Evolutionary conservation across 306 rosid species (phyloP), one percentile per base, ranked within the genome.

Genomic region (Vigna mungo): DNA sequence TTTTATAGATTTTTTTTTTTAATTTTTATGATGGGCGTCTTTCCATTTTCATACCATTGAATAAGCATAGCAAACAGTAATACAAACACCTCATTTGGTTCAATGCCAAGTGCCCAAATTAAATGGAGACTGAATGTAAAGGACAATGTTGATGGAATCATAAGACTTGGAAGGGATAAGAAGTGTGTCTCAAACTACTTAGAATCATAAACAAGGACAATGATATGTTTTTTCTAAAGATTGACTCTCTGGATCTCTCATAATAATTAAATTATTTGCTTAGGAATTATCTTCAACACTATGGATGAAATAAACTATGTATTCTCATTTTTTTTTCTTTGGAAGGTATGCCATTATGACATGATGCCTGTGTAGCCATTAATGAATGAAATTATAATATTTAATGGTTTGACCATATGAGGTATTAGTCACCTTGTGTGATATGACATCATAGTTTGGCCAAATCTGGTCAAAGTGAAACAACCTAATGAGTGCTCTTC

Each of bases 391-490:
- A 30, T 80, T 53, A 39, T 75, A 60, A 36, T 53, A 75, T 75
- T 75, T 71, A 56, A 47, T 73, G 72, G 49, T 63, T 71, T 76
- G 27, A 55, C 63, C 34, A 20, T 58, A 27, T 47, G 62, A 75
- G 71, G 49, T 72, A 59, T 60, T 32, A 21, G 15, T 8, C 7
- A 7, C 20, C 49, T 61, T 68, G 65, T 64, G 36, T 44, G 58
- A 36, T 23, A 21, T 21, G 53, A 52, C 59, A 72, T 72, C 12
- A 53, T 43, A 54, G 55, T 63, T 72, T 36, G 49, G 53, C 68
- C 85, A 80, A 72, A 49, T 66, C 51, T 66, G 71, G 60, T 8
- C 27, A 30, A 37, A 69, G 20, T 70, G 73, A 71, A 76, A 66
- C 69, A 66, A 32, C 62, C 32, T 61, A 65, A 20, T 2, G 0